Conservation (phyloP, 116 monocot species). For the Cymodocea nodosa region DNA sequence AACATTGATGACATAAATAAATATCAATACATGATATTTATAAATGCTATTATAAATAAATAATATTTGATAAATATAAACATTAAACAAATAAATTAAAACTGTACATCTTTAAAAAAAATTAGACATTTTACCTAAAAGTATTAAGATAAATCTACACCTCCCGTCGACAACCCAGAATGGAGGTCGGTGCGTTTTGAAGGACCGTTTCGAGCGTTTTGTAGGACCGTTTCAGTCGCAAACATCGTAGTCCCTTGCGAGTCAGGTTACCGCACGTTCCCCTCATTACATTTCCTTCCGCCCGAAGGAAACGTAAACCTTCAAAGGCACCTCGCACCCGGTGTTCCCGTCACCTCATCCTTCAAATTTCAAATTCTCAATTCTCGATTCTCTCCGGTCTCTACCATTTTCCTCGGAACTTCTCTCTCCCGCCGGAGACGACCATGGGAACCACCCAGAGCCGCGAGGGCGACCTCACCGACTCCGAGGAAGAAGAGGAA, state of each 20-base stretch:
- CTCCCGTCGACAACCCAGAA: no score
- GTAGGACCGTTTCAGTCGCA: neutral
- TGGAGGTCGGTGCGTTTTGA: neutral
- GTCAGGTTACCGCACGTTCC: neutral
- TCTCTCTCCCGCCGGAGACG: neutral
- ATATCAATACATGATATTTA: no score
- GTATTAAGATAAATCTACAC: no score
- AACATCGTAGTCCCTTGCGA: neutral
- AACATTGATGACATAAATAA: no score
- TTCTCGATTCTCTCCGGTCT: neutral
- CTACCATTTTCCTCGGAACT: slow-evolving; percentile 1
- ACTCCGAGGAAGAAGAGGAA: slow-evolving; percentile 28
- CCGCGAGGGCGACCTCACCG: slow-evolving; percentile 76
- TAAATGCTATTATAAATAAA: no score
- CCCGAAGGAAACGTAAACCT: neutral
- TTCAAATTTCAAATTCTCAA: slow-evolving; percentile 11
- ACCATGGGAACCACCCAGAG: slow-evolving; percentile 91
- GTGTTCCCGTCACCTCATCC: neutral
- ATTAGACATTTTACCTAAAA: no score
- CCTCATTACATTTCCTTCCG: neutral
- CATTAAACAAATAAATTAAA: no score
- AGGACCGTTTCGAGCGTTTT: neutral
- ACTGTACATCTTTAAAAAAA: no score
- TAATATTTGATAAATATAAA: no score
- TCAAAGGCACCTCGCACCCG: neutral